Base-by-base conservation (phyloP, 2,329 filamentous ascomycete genomes). In the Alternaria postmessia region DNA sequence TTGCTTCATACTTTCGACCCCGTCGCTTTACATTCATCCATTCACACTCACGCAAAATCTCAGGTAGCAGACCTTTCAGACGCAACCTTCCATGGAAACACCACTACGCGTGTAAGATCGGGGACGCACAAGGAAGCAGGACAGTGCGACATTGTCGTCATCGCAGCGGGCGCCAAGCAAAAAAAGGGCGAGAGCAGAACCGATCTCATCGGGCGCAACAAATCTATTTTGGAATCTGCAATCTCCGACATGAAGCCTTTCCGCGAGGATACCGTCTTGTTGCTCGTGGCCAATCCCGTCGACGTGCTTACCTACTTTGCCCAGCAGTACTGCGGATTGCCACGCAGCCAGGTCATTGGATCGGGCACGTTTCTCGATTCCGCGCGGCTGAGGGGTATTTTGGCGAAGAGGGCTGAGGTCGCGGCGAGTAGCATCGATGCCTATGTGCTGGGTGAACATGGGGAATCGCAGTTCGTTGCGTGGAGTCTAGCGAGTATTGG, bases 121-220 rank as follows among this genome's bases (percentile, higher is more conserved):
- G 68, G 66, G 0, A 70, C 68, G 20, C 68, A 69, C 54, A 67
- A 67, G n/a, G 66, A 70, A 39, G 68, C 68, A 2, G 68, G 68
- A 0, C 66, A 70, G 24, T 66, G 62, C 62, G 65, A 70, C 39
- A 66, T 70, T 9, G 48, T 69, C 8, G 65, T 70, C n/a, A 66
- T 70, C 12, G 63, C 68, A 0, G 68, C 66, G 0, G 68, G 68
- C 5, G 68, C 68, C 2, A 68, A 68, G 36, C 66, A 70, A 11
- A 70, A 70, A 47, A 62, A 70, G 44, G 66, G 66, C n/a, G 68
- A 69, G 47, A 63, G 58, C 20, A 59, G 68, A 30, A 68, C 65
- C 30, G 68, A 70, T 51, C 56, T 69, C 0, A 67, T 70, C 32
- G 63, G 63, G 7, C 62, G 65, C 43, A 70, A 70, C 52, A 70